Conservation (phyloP, 805 yeast species). For the Tetrapisispora taiwanensis region DNA sequence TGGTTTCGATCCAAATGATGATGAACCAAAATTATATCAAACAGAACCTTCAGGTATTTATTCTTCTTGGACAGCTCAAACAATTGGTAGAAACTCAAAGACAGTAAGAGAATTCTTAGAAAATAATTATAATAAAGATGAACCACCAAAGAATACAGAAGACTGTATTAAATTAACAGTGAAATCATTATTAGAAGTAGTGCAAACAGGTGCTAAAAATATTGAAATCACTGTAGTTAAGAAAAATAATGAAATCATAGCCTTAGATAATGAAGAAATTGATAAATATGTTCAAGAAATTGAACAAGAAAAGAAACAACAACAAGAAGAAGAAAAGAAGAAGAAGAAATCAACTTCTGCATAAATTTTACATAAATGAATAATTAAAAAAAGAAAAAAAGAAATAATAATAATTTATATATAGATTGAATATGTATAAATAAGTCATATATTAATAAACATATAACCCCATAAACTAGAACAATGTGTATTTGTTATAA, state of each 20-base stretch:
- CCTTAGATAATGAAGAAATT: slow-evolving; percentile 60
- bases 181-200: slow-evolving; percentile 85
- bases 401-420: too few relatives aligned
- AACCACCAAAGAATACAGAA: slow-evolving; percentile 46
- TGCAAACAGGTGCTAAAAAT: slow-evolving; percentile 94
- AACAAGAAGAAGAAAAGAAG: slow-evolving; percentile 68
- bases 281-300: slow-evolving; percentile 67
- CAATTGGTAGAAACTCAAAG: slow-evolving; percentile 90
- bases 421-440: background rate
- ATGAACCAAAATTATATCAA: slow-evolving; percentile 72
- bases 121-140: slow-evolving; percentile 59
- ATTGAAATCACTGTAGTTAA: slow-evolving; percentile 85
- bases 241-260: slow-evolving; percentile 51
- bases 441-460: background rate
- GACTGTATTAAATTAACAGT: slow-evolving; percentile 73
- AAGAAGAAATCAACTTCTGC: slow-evolving; percentile 12
- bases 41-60: slow-evolving; percentile 97
- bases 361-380: background rate
- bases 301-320: slow-evolving; percentile 74
- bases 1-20: slow-evolving; percentile 79
- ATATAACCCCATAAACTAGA: too few relatives aligned
- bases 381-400: too few relatives aligned
- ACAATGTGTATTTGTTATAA: too few relatives aligned
- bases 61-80: slow-evolving; percentile 96
- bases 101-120: slow-evolving; percentile 94